These are phyloP conservation scores for Cyberlindnera subsufficiens DNA, from an alignment of 805 yeast species.

Conservation along the genomic window DNA sequence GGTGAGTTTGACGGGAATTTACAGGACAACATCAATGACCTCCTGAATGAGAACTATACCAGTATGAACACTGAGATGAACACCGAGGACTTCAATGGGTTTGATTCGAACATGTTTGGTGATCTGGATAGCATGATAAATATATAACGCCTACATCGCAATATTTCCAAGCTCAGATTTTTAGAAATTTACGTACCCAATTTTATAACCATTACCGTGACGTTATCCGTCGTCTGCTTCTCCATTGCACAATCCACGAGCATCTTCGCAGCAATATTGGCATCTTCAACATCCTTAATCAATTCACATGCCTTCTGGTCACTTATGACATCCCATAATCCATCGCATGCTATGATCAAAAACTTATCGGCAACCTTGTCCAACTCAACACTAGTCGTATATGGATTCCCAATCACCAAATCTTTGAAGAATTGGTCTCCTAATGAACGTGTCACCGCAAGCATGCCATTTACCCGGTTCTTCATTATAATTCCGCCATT, in stretches of 20 bases:
- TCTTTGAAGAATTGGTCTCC: conserved; percentile 94
- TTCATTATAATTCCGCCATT: conserved; percentile 87
- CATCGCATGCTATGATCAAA: conserved; percentile 91
- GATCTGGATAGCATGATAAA: conserved; percentile 23
- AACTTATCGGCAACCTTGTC: conserved; percentile 57
- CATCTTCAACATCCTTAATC: conserved; percentile 48
- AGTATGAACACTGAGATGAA: background rate
- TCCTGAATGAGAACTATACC: conserved; percentile 15
- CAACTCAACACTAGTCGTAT: conserved; percentile 82
- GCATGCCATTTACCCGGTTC: conserved; percentile 89
- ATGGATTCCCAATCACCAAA: conserved; percentile 84
- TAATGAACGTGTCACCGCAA: conserved; percentile 89
- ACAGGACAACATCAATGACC: conserved; percentile 17
- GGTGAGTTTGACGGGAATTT: conserved; percentile 14
- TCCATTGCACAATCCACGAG: conserved; percentile 72
- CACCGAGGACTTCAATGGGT: background rate
- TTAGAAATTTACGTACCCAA: conserved; percentile 14
- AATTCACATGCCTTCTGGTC: conserved; percentile 81
- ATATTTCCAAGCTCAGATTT: background rate
- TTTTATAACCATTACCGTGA: conserved; percentile 83
- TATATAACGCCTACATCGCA: conserved; percentile 4
- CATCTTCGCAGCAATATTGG: conserved; percentile 59
- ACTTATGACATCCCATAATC: conserved; percentile 90
- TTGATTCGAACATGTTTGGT: conserved; percentile 16
- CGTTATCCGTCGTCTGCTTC: conserved; percentile 80